phyloP scores from a whole-genome alignment of 2,329 filamentous ascomycete species.

The Chalaropsis ovoidea region DNA sequence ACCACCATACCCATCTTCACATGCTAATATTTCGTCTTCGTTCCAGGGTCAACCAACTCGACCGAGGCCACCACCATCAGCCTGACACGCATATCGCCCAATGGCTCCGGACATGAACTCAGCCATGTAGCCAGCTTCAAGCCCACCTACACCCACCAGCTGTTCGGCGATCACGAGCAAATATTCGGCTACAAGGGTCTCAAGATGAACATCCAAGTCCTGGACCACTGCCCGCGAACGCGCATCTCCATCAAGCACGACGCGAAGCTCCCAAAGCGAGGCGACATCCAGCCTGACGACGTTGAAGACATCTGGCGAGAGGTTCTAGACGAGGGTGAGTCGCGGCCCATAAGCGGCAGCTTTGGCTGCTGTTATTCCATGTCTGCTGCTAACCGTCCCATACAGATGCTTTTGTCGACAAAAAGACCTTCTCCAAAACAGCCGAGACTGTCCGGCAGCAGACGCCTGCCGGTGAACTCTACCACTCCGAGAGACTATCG shows the following conservation, averaged over 20 bases:
- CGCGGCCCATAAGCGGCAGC: neutral
- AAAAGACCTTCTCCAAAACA: slow-evolving; percentile 47
- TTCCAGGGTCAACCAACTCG: slow-evolving; percentile 48
- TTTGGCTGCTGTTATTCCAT: slow-evolving; percentile 41
- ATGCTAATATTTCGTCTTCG: slow-evolving; percentile 26
- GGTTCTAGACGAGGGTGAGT: slow-evolving; percentile 20
- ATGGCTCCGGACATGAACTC: slow-evolving; percentile 40
- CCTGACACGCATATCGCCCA: slow-evolving; percentile 43
- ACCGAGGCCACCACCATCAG: slow-evolving; percentile 55
- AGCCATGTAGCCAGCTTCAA: slow-evolving; percentile 54
- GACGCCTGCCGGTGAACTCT: slow-evolving; percentile 20
- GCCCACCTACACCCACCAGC: slow-evolving; percentile 78
- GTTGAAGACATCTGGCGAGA: slow-evolving; percentile 21
- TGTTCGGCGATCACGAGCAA: slow-evolving; percentile 85
- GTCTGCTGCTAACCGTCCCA: slow-evolving; percentile 33
- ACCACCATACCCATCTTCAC: neutral
- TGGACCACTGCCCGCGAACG: slow-evolving; percentile 12
- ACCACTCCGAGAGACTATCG: slow-evolving; percentile 1
- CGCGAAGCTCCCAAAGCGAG: slow-evolving; percentile 18
- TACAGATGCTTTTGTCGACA: slow-evolving; percentile 56
- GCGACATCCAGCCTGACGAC: slow-evolving; percentile 23
- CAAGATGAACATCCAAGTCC: slow-evolving; percentile 58
- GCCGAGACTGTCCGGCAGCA: slow-evolving; percentile 4
- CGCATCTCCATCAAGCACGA: slow-evolving; percentile 19
- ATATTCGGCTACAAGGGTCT: slow-evolving; percentile 85